phyloP scores from a whole-genome alignment of 345 rosid species.

The Euphorbia peplus region DNA sequence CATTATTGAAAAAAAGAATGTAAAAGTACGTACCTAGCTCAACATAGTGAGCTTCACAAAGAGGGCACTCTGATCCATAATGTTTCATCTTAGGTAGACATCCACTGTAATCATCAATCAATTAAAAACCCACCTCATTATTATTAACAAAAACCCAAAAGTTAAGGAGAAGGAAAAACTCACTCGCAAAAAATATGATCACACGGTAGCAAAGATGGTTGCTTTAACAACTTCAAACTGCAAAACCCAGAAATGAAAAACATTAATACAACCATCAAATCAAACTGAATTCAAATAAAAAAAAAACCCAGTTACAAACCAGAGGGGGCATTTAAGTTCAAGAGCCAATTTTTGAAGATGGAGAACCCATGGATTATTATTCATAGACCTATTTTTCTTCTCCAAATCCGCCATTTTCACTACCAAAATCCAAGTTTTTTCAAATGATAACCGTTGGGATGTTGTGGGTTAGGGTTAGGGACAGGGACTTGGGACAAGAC shows the following conservation, averaged over 20 bases:
- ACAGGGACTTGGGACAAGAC: not conserved
- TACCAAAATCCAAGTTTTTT: not conserved
- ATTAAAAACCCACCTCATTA: not conserved
- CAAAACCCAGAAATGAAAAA: constrained; percentile 8
- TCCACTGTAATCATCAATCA: constrained; percentile 41
- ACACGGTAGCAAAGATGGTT: constrained; percentile 71
- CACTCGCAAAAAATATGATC: constrained; percentile 81
- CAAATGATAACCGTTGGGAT: not conserved
- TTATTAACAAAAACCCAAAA: not conserved
- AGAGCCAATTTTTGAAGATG: constrained; percentile 76
- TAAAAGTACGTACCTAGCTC: constrained; percentile 31
- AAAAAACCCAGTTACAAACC: constrained; percentile 42
- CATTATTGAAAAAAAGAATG: not conserved
- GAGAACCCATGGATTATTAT: constrained; percentile 78
- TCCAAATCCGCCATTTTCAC: constrained; percentile 39
- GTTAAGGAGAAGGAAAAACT: not conserved
- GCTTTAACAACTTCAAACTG: constrained; percentile 62
- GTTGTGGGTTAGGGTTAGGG: too few relatives aligned
- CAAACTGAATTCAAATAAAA: not conserved
- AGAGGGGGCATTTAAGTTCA: constrained; percentile 85
- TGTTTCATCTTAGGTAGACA: constrained; percentile 40
- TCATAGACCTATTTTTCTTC: constrained; percentile 36
- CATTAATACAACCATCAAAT: not conserved
- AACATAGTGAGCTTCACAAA: constrained; percentile 43
- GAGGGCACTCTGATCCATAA: constrained; percentile 43